Conservation (phyloP, 192 early-diverging fungal genomes). For the Backusella liffmaniae region DNA sequence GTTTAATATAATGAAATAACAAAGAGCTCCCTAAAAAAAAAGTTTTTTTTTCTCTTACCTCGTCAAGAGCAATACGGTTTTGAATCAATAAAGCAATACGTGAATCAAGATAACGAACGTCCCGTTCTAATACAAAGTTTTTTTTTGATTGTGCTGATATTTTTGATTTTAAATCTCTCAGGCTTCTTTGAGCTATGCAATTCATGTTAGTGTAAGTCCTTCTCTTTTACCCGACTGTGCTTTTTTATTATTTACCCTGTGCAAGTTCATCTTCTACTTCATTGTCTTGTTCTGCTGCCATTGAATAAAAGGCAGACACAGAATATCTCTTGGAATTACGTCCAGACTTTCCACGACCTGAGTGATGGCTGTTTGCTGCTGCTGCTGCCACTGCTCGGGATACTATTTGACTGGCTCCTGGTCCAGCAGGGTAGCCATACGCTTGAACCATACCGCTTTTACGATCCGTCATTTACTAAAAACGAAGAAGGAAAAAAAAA, state of each 20-base stretch:
- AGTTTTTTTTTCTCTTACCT: slow-evolving; percentile 46
- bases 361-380: slow-evolving; percentile 37
- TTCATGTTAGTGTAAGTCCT: background rate
- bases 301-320: slow-evolving; percentile 74
- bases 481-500: background rate
- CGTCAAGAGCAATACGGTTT: slow-evolving; percentile 91
- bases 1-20: background rate
- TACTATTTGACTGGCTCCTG: slow-evolving; percentile 27
- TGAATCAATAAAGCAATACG: slow-evolving; percentile 92
- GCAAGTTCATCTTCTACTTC: slow-evolving; percentile 96
- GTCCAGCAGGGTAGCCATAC: slow-evolving; percentile 29
- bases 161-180: slow-evolving; percentile 85
- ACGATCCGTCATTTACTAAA: slow-evolving; percentile 34
- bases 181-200: slow-evolving; percentile 70
- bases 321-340: slow-evolving; percentile 65
- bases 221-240: background rate
- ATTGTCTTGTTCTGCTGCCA: slow-evolving; percentile 91
- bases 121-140: slow-evolving; percentile 93
- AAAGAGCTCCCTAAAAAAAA: background rate
- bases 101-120: slow-evolving; percentile 91
- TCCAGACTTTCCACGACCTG: slow-evolving; percentile 18
- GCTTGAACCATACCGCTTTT: slow-evolving; percentile 39
- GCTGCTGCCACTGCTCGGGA: slow-evolving; percentile 41
- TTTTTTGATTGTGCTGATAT: slow-evolving; percentile 96
- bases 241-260: slow-evolving; percentile 56